Conservation (phyloP, 176 grass and related monocot species). For the Raddia distichophylla region DNA sequence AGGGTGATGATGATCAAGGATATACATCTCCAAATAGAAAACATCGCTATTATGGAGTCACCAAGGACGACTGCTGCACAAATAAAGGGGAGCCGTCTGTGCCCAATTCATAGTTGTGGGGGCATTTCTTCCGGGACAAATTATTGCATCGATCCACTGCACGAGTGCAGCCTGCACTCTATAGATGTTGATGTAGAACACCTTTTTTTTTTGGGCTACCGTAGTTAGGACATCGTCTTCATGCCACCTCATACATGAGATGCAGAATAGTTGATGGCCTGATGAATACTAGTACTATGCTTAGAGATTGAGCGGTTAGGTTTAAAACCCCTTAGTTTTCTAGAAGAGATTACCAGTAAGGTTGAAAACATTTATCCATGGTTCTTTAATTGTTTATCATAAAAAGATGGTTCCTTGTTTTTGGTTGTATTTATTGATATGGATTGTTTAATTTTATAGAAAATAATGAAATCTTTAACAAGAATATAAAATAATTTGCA, state of each 20-base stretch:
- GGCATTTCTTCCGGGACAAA: not conserved
- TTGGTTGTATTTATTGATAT: too few relatives aligned
- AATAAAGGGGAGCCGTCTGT: not conserved
- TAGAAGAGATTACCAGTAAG: too few relatives aligned
- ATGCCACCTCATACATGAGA: not conserved
- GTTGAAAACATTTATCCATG: too few relatives aligned
- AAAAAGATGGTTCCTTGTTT: too few relatives aligned
- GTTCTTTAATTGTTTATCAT: too few relatives aligned
- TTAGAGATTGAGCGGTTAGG: too few relatives aligned
- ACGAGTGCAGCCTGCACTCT: not conserved
- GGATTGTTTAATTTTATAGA: too few relatives aligned
- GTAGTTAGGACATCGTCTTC: not conserved
- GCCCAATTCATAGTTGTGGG: conserved; percentile 13
- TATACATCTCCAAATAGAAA: not conserved
- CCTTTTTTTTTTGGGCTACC: not conserved
- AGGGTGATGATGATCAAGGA: not conserved
- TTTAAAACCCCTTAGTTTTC: too few relatives aligned
- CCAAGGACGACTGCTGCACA: not conserved
- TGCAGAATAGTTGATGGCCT: not conserved
- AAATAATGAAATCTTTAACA: too few relatives aligned
- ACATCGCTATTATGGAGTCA: conserved; percentile 14
- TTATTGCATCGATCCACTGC: not conserved
- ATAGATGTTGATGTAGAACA: not conserved
- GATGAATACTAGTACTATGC: too few relatives aligned
- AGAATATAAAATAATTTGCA: too few relatives aligned